A percentile compares a stretch with the other conserved stretches of the same genome.
Conservation (phyloP, 116 monocot genomes). For the Trichopus zeylanicus region DNA sequence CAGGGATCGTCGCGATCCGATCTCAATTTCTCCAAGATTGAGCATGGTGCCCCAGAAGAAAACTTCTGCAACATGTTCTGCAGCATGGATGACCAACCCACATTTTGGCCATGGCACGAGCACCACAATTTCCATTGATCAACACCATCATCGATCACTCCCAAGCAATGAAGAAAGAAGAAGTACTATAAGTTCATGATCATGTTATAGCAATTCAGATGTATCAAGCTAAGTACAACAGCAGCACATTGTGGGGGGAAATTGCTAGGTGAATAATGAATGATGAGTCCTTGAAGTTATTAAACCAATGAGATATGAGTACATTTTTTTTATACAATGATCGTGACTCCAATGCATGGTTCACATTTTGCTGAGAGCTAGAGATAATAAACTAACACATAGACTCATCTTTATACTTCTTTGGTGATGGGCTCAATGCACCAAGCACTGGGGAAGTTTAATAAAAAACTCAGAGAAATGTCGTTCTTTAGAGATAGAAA, state of each 20-base stretch:
- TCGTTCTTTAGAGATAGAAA: not conserved
- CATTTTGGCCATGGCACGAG: conserved; percentile 32
- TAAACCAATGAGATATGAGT: not conserved
- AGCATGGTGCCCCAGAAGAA: conserved; percentile 36
- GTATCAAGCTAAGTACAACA: not conserved
- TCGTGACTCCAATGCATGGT: too few relatives aligned
- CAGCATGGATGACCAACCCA: conserved; percentile 63
- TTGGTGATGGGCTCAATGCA: conserved; percentile 3
- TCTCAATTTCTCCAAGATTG: conserved; percentile 46
- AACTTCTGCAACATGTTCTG: conserved; percentile 75
- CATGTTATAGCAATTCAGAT: not conserved
- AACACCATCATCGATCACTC: too few relatives aligned
- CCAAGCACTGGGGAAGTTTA: too few relatives aligned
- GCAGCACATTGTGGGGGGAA: not conserved
- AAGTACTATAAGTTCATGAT: not conserved
- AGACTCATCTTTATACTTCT: too few relatives aligned
- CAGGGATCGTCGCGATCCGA: conserved; percentile 26
- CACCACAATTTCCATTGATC: conserved; percentile 38
- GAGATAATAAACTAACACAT: too few relatives aligned
- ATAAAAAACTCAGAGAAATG: too few relatives aligned
- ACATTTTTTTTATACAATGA: not conserved
- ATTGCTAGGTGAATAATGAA: not conserved
- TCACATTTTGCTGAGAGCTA: too few relatives aligned
- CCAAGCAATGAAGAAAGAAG: not conserved
- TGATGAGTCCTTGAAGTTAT: not conserved